Percentiles rank a stretch among this genome's conserved stretches.
phyloP scores from a whole-genome alignment of 2,329 filamentous ascomycete species.

The Eurotiales sp. region DNA sequence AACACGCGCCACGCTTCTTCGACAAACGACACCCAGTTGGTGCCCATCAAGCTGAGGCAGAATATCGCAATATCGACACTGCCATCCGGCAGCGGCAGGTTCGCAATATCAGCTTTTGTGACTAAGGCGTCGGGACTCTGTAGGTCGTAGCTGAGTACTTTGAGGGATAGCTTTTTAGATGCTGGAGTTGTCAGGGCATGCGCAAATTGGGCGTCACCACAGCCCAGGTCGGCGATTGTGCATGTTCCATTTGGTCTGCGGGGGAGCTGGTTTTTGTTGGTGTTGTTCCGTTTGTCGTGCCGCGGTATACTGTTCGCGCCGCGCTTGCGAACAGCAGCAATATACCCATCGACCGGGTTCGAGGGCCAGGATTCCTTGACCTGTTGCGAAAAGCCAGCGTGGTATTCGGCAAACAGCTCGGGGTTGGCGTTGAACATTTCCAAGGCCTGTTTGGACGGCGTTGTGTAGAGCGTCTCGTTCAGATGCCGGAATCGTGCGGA shows the following conservation, averaged over 20 bases:
- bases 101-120: conserved; percentile 83
- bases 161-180: conserved; percentile 64
- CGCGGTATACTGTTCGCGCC: conserved; percentile 49
- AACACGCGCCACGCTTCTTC: conserved; percentile 92
- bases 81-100: conserved; percentile 70
- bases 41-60: conserved; percentile 96
- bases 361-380: conserved; percentile 88
- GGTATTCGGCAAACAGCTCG: conserved; percentile 94
- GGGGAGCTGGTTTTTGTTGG: conserved; percentile 46
- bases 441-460: conserved; percentile 78
- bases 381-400: conserved; percentile 92
- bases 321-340: conserved; percentile 66
- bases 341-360: conserved; percentile 89
- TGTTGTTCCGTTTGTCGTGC: conserved; percentile 33
- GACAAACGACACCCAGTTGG: conserved; percentile 95
- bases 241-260: conserved; percentile 65
- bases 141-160: conserved; percentile 81
- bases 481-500: conserved; percentile 95
- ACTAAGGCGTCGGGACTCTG: conserved; percentile 71
- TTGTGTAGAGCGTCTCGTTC: conserved; percentile 94
- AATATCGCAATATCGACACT: conserved; percentile 86
- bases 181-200: conserved; percentile 59
- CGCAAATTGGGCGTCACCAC: conserved; percentile 83
- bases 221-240: conserved; percentile 86
- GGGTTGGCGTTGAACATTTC: conserved; percentile 77